A percentile compares a stretch with the other conserved stretches of the same genome.
Conservation (phyloP, 2,329 filamentous ascomycete genomes). For the Sclerotinia nivalis region DNA sequence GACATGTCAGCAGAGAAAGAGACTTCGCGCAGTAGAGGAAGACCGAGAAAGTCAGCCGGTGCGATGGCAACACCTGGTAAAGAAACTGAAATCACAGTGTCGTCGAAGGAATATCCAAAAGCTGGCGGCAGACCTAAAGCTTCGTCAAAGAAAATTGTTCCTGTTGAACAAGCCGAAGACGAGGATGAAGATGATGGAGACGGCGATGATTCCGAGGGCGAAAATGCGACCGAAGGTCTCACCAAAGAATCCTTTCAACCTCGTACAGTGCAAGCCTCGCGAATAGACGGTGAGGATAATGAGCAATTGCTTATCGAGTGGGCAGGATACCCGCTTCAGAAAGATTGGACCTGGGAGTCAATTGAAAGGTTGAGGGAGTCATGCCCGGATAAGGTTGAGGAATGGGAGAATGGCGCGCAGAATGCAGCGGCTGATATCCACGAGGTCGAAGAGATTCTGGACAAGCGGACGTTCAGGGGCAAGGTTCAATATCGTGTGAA, state of each 20-base stretch:
- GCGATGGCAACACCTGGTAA: neutral
- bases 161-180: neutral
- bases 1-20: neutral
- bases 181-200: neutral
- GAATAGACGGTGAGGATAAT: neutral
- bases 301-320: constrained; percentile 5
- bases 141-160: neutral
- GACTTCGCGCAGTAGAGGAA: neutral
- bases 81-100: neutral
- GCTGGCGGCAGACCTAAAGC: neutral
- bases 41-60: neutral
- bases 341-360: constrained; percentile 8
- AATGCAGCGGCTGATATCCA: neutral
- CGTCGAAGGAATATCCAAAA: neutral
- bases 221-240: neutral
- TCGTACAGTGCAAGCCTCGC: neutral
- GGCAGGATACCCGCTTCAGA: neutral
- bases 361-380: neutral
- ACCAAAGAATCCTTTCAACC: neutral
- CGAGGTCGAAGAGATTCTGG: neutral
- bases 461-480: neutral
- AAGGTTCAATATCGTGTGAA: constrained; percentile 3
- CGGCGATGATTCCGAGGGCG: neutral
- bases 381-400: neutral
- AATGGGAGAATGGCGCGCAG: neutral